Evolutionary conservation across 768 basidiomycete species (phyloP), one percentile per base, ranked within the genome.

Genomic region (Pleurotus tuoliensis): DNA sequence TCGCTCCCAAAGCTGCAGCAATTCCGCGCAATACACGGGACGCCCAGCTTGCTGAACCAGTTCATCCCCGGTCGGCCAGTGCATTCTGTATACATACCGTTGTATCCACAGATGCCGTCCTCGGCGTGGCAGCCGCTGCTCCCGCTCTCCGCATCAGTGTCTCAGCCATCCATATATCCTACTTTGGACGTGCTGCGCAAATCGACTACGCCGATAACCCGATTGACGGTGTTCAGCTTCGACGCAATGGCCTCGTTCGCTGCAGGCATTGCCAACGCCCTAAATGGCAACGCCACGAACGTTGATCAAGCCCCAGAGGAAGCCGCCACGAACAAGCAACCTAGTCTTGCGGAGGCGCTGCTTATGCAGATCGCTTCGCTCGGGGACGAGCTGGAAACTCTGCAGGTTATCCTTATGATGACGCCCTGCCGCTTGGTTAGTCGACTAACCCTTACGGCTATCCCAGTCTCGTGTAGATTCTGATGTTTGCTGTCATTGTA

Each of bases 371-470:
- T 87, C 3, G 74, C 80, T 8, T 57, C 61, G 44, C 73, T 81
- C 4, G 70, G 86, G 4, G 76, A 78, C 0, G 52, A 71, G 34
- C 68, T 88, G 47, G 83, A 87, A 63, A 82, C 84, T 1, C 66
- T 87, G 27, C 84, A 87, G 62, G 69, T 87, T 27, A 82, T 87
- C 8, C 73, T 84, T 46, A 69, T 86, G 18, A 71, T 79, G 59
- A 73, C 78, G 2, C 73, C 76, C 12, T 80, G 79, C 53, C 75
- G 73, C 2, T 69, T 75, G 46, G 83, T 77, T 61, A 62, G 82
- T 71, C n/a, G n/a, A n/a, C n/a, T n/a, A n/a, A n/a, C n/a, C 9
- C 30, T 2, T 30, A 30, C 30, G 1, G 1, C 30, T 30, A 8
- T 1, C 3, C 9, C 30, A 3, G 8, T 30, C 9, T 30, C 30